These are phyloP conservation scores for Neophaeococcomyces mojaviensis DNA, from an alignment of 2,329 filamentous ascomycete species.

Conservation along the genomic window DNA sequence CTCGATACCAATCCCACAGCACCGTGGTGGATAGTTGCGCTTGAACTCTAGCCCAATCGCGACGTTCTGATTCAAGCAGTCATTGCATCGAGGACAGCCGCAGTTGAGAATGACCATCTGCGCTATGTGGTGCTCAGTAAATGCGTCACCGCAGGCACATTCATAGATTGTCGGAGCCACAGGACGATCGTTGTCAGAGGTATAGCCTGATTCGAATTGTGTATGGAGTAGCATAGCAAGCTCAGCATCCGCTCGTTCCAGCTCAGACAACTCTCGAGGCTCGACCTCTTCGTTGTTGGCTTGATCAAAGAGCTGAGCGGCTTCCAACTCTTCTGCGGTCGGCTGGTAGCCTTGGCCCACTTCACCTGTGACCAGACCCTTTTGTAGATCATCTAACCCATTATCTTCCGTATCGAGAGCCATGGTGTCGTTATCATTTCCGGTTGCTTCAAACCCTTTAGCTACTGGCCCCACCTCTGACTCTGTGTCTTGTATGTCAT, in stretches of 20 bases:
- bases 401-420: too few relatives aligned
- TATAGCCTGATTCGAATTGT: background rate
- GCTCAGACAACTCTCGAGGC: background rate
- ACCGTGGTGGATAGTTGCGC: background rate
- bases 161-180: background rate
- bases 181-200: background rate
- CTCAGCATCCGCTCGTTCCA: background rate
- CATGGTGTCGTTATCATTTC: too few relatives aligned
- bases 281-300: too few relatives aligned
- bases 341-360: too few relatives aligned
- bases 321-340: too few relatives aligned
- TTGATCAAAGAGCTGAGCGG: too few relatives aligned
- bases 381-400: too few relatives aligned
- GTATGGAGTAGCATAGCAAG: background rate
- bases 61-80: constrained; percentile 2
- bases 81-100: background rate
- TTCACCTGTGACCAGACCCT: too few relatives aligned
- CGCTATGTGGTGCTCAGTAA: background rate
- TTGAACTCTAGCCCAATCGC: background rate
- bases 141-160: background rate
- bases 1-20: constrained; percentile 1
- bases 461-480: too few relatives aligned
- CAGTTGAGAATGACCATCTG: background rate
- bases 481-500: too few relatives aligned
- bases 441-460: too few relatives aligned